Evolutionary conservation across 2,329 filamentous ascomycete genomes (phyloP).

Genomic region (Penicillium sp.): DNA sequence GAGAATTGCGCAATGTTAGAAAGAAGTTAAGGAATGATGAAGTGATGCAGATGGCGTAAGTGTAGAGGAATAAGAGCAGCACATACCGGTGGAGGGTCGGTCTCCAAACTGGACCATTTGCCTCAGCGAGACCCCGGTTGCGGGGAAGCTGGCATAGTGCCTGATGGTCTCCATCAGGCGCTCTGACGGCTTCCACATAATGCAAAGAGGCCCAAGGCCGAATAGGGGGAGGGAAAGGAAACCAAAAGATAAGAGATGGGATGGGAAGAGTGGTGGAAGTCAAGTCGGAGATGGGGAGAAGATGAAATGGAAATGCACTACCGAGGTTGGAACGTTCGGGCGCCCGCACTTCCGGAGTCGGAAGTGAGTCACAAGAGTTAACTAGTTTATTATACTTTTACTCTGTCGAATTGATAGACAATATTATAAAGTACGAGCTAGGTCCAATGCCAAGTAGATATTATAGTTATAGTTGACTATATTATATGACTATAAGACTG

Average conservation of each 20-base stretch:
- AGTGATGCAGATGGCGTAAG: too few relatives aligned
- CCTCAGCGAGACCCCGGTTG: slow-evolving; percentile 88
- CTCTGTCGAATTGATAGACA: too few relatives aligned
- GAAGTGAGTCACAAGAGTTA: too few relatives aligned
- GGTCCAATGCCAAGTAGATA: too few relatives aligned
- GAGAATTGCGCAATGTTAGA: background rate
- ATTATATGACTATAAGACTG: too few relatives aligned
- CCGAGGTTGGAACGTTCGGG: slow-evolving; percentile 25
- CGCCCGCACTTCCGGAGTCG: slow-evolving; percentile 20
- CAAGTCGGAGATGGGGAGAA: slow-evolving; percentile 14
- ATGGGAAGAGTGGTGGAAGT: slow-evolving; percentile 5
- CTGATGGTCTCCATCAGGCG: slow-evolving; percentile 94
- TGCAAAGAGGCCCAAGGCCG: slow-evolving; percentile 32
- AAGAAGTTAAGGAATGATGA: background rate
- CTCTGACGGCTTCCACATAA: slow-evolving; percentile 90
- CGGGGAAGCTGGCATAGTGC: slow-evolving; percentile 94
- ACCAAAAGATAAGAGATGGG: background rate
- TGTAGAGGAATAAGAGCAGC: background rate
- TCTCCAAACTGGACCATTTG: slow-evolving; percentile 99
- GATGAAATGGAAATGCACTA: slow-evolving; percentile 22
- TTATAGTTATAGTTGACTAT: too few relatives aligned
- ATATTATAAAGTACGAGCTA: too few relatives aligned
- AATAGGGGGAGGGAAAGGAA: slow-evolving; percentile 1
- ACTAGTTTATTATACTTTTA: too few relatives aligned
- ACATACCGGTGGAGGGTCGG: slow-evolving; percentile 77